Conservation (phyloP, 2,329 filamentous ascomycete species). For the Myriangium duriaei region DNA sequence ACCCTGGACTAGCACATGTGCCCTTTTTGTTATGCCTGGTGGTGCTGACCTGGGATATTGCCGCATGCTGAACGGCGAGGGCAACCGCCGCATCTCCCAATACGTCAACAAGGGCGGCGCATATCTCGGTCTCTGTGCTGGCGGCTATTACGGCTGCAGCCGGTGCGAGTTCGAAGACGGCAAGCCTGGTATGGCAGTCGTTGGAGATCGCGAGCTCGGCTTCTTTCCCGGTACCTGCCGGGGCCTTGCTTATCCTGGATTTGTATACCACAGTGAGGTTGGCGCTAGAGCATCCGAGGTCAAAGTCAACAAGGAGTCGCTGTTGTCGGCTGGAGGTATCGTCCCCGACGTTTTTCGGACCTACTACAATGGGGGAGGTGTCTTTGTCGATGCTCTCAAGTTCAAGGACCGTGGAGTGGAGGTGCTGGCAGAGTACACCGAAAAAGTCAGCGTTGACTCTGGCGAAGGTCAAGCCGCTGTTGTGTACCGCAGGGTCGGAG, state of each 20-base stretch:
- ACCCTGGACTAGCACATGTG: conserved; percentile 79
- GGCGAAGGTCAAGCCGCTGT: conserved; percentile 65
- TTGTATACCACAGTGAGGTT: conserved; percentile 77
- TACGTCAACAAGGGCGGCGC: conserved; percentile 76
- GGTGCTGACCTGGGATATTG: conserved; percentile 93
- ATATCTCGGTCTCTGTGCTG: conserved; percentile 87
- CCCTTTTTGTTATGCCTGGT: conserved; percentile 80
- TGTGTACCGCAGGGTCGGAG: conserved; percentile 70
- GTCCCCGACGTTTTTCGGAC: conserved; percentile 53
- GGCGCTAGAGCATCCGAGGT: conserved; percentile 65
- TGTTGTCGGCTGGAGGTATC: conserved; percentile 35
- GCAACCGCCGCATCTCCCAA: conserved; percentile 71
- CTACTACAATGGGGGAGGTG: conserved; percentile 91
- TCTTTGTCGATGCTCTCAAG: conserved; percentile 70
- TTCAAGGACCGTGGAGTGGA: conserved; percentile 55
- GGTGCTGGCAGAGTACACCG: conserved; percentile 67
- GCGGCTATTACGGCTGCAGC: conserved; percentile 75
- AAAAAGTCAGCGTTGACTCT: conserved; percentile 62
- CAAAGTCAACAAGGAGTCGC: conserved; percentile 47
- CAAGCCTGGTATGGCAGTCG: conserved; percentile 65
- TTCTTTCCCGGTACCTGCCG: conserved; percentile 84
- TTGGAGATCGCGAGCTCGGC: conserved; percentile 69
- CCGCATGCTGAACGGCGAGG: conserved; percentile 70
- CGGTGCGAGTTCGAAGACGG: conserved; percentile 89
- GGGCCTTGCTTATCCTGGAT: conserved; percentile 77